Conservation (phyloP, 169 alveolate species). For the Eimeria praecox region DNA sequence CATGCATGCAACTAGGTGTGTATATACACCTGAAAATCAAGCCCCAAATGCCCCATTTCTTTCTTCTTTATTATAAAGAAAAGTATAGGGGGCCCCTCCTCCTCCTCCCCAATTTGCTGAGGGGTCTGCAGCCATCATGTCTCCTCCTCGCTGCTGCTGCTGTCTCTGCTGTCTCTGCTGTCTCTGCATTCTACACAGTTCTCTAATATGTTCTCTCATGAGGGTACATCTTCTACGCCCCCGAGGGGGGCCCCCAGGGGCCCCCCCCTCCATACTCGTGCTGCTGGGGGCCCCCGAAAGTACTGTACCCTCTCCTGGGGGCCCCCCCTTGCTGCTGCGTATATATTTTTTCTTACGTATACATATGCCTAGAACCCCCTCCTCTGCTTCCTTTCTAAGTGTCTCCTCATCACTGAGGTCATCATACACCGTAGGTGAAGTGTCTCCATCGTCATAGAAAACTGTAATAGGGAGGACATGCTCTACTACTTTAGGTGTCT, state of each 20-base stretch:
- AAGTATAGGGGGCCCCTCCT: neutral
- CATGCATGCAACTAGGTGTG: neutral
- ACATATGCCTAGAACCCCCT: slow-evolving; percentile 4
- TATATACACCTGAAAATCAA: neutral
- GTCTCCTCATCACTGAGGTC: slow-evolving; percentile 21
- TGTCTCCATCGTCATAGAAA: neutral
- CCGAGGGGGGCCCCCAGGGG: slow-evolving; percentile 13
- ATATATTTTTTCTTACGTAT: neutral
- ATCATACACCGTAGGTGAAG: neutral
- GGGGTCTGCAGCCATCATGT: neutral
- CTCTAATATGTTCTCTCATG: neutral
- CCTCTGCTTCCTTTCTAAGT: neutral
- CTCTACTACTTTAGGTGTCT: neutral
- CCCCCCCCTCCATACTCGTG: neutral
- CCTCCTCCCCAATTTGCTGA: neutral
- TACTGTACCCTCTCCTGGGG: neutral
- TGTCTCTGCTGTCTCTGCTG: neutral
- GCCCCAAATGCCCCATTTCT: neutral
- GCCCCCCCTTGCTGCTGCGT: slow-evolving; percentile 26
- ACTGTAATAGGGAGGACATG: slow-evolving; percentile 23
- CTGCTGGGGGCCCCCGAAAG: neutral
- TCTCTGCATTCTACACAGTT: neutral
- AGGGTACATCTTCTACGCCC: neutral
- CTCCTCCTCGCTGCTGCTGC: slow-evolving; percentile 3
- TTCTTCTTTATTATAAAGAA: neutral